A percentile compares a stretch with the other conserved stretches of the same genome.
Conservation (phyloP, 306 rosid genomes). For the Dalbergia oliveri region DNA sequence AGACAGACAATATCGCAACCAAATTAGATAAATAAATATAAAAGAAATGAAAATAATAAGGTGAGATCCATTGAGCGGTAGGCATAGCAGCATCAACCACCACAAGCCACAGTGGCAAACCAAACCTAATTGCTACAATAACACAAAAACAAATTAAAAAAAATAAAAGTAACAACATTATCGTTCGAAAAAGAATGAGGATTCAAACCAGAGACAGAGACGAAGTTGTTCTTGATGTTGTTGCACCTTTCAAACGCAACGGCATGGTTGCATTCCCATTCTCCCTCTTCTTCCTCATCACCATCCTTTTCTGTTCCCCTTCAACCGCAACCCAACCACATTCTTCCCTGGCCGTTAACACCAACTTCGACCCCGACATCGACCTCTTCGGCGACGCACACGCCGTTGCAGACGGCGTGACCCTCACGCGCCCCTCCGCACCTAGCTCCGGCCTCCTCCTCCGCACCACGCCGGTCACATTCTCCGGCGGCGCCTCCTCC, state of each 20-base stretch:
- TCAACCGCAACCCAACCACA: neutral
- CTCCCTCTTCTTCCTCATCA: slow-evolving; percentile 33
- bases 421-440: slow-evolving; percentile 50
- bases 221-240: neutral
- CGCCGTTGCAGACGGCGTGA: slow-evolving; percentile 42
- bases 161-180: neutral
- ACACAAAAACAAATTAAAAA: neutral
- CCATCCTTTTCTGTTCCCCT: slow-evolving; percentile 28
- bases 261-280: slow-evolving; percentile 56
- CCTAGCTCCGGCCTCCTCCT: slow-evolving; percentile 67
- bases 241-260: slow-evolving; percentile 19
- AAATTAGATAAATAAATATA: neutral
- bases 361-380: slow-evolving; percentile 59
- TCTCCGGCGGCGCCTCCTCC: slow-evolving; percentile 41
- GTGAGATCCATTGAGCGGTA: neutral
- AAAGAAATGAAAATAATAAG: neutral
- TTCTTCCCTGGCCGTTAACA: neutral
- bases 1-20: neutral
- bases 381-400: slow-evolving; percentile 68
- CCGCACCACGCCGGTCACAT: slow-evolving; percentile 44
- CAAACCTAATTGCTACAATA: neutral
- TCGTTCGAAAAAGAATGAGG: neutral
- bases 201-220: slow-evolving; percentile 1
- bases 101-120: neutral
- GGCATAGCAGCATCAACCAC: neutral